Evolutionary conservation across 495 filamentous ascomycete genomes (phyloP).

Genomic region (Amorphotheca resinae): DNA sequence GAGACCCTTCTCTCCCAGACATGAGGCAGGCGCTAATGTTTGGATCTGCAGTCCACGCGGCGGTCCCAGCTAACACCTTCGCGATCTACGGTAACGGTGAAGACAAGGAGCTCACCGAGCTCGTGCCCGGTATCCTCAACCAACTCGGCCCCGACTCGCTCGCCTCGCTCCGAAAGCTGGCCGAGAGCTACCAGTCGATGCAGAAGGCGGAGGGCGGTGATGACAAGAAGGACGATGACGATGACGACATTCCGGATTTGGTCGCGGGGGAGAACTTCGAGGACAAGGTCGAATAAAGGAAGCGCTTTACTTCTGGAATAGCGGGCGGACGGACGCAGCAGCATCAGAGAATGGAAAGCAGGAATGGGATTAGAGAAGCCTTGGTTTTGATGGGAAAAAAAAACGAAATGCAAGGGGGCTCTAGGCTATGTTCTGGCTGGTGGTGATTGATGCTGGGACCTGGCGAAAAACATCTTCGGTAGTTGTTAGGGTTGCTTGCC

Average conservation of each 20-base stretch:
- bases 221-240: constrained; percentile 50
- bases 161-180: constrained; percentile 94
- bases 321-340: too few relatives aligned
- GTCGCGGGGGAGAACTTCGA: constrained; percentile 96
- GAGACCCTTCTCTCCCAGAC: neutral
- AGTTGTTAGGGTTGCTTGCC: neutral
- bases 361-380: too few relatives aligned
- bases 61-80: constrained; percentile 94
- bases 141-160: constrained; percentile 96
- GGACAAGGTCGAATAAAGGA: constrained; percentile 85
- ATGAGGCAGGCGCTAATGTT: neutral
- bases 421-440: neutral
- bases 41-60: constrained; percentile 65
- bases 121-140: constrained; percentile 98
- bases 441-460: neutral
- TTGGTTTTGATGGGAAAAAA: too few relatives aligned
- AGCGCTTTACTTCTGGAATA: neutral
- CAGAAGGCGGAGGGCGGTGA: constrained; percentile 77
- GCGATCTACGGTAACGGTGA: constrained; percentile 98
- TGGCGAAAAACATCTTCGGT: neutral
- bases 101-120: constrained; percentile 99
- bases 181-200: constrained; percentile 98
- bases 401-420: too few relatives aligned
- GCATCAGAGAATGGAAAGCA: too few relatives aligned
- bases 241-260: constrained; percentile 87